phyloP scores from a whole-genome alignment of 768 basidiomycete species.

The Boletus sp. region DNA sequence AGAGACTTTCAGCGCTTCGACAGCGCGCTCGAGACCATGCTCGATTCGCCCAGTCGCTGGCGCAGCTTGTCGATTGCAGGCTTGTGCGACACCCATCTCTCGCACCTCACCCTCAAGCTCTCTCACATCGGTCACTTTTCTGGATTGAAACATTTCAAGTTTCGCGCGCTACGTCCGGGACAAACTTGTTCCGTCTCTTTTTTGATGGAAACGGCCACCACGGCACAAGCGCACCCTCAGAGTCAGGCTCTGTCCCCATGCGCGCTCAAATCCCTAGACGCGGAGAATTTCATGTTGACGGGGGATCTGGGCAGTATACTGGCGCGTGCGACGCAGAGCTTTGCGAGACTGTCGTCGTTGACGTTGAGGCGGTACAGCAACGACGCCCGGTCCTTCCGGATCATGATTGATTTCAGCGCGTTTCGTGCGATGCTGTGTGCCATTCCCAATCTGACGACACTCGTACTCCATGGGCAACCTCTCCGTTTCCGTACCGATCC shows the following conservation, averaged over 20 bases:
- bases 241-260: conserved; percentile 5
- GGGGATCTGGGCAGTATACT: conserved; percentile 20
- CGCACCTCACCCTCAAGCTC: conserved; percentile 29
- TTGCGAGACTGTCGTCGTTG: conserved; percentile 24
- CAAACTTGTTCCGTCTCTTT: conserved; percentile 29
- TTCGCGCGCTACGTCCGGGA: conserved; percentile 31
- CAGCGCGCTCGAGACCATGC: conserved; percentile 22
- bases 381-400: conserved; percentile 27
- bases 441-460: conserved; percentile 25
- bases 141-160: conserved; percentile 27
- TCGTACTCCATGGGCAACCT: conserved; percentile 29
- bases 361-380: conserved; percentile 30
- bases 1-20: conserved; percentile 33
- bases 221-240: neutral
- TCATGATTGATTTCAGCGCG: conserved; percentile 27
- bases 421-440: conserved; percentile 25
- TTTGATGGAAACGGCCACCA: conserved; percentile 15
- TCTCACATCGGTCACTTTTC: conserved; percentile 18
- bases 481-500: conserved; percentile 25
- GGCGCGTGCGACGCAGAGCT: conserved; percentile 12
- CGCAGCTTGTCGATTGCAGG: conserved; percentile 26
- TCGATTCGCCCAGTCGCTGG: conserved; percentile 28
- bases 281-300: conserved; percentile 26
- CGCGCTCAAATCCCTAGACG: conserved; percentile 28
- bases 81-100: conserved; percentile 30